phyloP scores from a whole-genome alignment of 495 filamentous ascomycete genomes.

The Glonium stellatum region DNA sequence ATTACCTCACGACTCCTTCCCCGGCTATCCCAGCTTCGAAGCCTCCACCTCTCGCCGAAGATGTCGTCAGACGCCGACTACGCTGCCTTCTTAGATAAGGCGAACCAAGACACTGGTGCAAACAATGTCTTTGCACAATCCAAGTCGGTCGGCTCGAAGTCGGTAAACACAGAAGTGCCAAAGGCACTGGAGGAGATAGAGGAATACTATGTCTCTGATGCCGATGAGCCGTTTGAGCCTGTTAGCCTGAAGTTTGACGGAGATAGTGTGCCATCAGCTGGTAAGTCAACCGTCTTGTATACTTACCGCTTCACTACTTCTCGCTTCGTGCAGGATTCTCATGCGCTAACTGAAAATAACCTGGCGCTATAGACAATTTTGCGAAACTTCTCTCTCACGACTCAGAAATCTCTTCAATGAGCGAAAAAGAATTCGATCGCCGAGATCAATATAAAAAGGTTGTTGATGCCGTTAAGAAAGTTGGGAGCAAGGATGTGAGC shows the following conservation, averaged over 20 bases:
- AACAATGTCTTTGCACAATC: constrained; percentile 23
- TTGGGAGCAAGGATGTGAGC: constrained; percentile 56
- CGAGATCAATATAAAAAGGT: constrained; percentile 52
- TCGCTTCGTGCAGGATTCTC: neutral
- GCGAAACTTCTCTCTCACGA: constrained; percentile 49
- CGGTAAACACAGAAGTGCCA: constrained; percentile 52
- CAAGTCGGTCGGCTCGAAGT: constrained; percentile 30
- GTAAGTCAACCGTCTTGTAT: constrained; percentile 18
- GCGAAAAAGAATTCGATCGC: constrained; percentile 55
- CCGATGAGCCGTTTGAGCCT: constrained; percentile 76
- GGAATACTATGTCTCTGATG: constrained; percentile 66
- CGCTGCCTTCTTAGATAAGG: constrained; percentile 74
- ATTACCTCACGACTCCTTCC: neutral
- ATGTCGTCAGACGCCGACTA: constrained; percentile 81
- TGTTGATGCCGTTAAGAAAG: constrained; percentile 51
- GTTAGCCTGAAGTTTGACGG: constrained; percentile 61
- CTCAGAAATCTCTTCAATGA: constrained; percentile 47
- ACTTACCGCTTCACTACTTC: neutral
- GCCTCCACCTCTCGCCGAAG: constrained; percentile 24
- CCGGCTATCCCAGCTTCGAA: neutral
- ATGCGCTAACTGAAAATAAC: neutral
- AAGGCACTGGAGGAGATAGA: constrained; percentile 49
- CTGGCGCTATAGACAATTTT: constrained; percentile 45
- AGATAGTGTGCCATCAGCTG: constrained; percentile 28
- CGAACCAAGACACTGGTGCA: constrained; percentile 59